These are phyloP conservation scores for Striga asiatica DNA, from an alignment of 257 asterid species.

Conservation along the genomic window DNA sequence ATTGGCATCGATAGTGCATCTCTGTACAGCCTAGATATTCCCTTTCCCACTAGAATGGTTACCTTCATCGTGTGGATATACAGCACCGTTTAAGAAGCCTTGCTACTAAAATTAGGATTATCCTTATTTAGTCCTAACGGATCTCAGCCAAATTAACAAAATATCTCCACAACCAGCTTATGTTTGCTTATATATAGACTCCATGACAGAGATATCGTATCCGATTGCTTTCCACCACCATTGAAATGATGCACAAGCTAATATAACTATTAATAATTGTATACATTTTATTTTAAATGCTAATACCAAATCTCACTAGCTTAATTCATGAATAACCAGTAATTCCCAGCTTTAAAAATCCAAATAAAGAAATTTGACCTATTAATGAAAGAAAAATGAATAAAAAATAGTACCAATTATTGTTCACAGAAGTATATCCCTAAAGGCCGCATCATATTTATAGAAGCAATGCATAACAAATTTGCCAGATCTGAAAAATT, in stretches of 20 bases:
- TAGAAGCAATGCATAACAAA: background rate
- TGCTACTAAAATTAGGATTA: background rate
- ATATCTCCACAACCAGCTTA: constrained; percentile 3
- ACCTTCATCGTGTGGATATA: background rate
- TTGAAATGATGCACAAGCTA: background rate
- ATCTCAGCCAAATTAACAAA: background rate
- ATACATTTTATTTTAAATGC: background rate
- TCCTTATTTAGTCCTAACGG: background rate
- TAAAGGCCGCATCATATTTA: background rate
- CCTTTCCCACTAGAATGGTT: background rate
- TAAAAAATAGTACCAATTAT: background rate
- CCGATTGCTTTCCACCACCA: constrained; percentile 6
- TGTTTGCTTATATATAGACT: background rate
- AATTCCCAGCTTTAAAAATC: constrained; percentile 1
- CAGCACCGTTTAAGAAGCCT: background rate
- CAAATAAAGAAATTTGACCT: background rate
- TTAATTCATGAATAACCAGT: background rate
- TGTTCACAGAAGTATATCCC: background rate
- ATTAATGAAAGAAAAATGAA: background rate
- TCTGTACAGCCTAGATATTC: background rate
- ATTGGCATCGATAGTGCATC: background rate
- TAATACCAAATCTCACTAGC: background rate
- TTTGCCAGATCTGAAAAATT: background rate
- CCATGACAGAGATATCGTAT: background rate
- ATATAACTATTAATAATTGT: background rate